phyloP scores from a whole-genome alignment of 176 grass and related monocot genomes.

The Typha latifolia region DNA sequence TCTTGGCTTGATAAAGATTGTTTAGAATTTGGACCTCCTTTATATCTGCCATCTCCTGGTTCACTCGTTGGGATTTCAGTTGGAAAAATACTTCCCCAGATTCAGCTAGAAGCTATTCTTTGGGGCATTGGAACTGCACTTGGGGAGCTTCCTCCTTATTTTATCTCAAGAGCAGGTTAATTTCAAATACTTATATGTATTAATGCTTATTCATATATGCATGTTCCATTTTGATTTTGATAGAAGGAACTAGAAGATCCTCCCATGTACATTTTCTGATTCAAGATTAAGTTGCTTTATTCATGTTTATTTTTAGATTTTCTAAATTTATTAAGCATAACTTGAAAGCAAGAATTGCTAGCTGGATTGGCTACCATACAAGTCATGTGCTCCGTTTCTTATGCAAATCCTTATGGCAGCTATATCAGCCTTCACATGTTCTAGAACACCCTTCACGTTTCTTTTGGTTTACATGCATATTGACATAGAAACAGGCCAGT shows the following conservation, averaged over 20 bases:
- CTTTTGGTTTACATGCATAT: too few relatives aligned
- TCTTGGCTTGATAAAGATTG: constrained; percentile 92
- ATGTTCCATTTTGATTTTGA: not conserved
- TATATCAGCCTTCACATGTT: too few relatives aligned
- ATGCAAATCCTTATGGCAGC: too few relatives aligned
- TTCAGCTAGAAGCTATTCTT: constrained; percentile 88
- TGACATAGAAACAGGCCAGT: too few relatives aligned
- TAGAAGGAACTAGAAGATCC: not conserved
- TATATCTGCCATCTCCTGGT: constrained; percentile 41
- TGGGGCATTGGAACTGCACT: constrained; percentile 98
- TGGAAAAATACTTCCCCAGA: constrained; percentile 63
- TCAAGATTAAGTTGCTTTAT: too few relatives aligned
- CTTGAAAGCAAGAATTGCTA: too few relatives aligned
- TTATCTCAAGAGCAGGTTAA: constrained; percentile 91
- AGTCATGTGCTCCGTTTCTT: too few relatives aligned
- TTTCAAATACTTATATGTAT: not conserved
- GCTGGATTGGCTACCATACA: too few relatives aligned
- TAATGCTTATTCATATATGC: not conserved
- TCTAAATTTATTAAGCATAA: too few relatives aligned
- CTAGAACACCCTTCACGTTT: too few relatives aligned
- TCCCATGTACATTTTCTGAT: not conserved
- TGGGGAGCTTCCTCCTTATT: constrained; percentile 97
- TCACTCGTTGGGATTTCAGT: constrained; percentile 63
- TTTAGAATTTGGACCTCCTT: constrained; percentile 59
- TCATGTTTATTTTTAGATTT: too few relatives aligned